Conservation (phyloP, 495 filamentous ascomycete genomes). For the Tuber brumale region DNA sequence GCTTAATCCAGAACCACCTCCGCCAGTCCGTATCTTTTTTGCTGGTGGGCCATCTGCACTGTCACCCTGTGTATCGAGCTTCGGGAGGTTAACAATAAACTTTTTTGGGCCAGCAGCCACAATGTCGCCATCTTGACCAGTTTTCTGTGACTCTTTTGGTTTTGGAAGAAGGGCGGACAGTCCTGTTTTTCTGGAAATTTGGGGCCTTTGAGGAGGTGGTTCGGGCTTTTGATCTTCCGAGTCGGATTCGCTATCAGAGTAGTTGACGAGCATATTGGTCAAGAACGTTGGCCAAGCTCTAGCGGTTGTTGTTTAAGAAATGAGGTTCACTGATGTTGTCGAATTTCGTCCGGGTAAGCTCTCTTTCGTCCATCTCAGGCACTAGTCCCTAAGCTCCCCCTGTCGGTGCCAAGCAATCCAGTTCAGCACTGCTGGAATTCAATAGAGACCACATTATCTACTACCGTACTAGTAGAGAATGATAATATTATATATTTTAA, state of each 20-base stretch:
- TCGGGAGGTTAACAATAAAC: constrained; percentile 40
- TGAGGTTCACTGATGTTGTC: neutral
- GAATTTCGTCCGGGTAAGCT: neutral
- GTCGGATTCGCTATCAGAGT: constrained; percentile 40
- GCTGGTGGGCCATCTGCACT: constrained; percentile 27
- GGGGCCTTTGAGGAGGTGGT: constrained; percentile 4
- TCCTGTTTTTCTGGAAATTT: neutral
- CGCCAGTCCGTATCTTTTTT: constrained; percentile 28
- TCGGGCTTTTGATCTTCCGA: constrained; percentile 17
- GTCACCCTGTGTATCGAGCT: constrained; percentile 22
- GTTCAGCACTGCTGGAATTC: neutral
- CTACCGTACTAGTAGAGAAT: neutral
- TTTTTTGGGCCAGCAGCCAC: constrained; percentile 33
- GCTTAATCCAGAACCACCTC: constrained; percentile 30
- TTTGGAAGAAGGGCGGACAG: constrained; percentile 37
- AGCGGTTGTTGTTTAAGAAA: neutral
- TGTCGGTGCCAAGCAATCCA: neutral
- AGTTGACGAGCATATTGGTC: constrained; percentile 38
- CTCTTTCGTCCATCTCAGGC: neutral
- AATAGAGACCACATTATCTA: neutral
- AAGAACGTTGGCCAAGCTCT: neutral
- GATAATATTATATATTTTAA: neutral
- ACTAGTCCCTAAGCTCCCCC: neutral
- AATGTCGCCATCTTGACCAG: constrained; percentile 10
- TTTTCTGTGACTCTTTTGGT: constrained; percentile 26